These are phyloP conservation scores for Kodamaea anthophila DNA, from an alignment of 1,139 yeast genomes.

Conservation along the genomic window DNA sequence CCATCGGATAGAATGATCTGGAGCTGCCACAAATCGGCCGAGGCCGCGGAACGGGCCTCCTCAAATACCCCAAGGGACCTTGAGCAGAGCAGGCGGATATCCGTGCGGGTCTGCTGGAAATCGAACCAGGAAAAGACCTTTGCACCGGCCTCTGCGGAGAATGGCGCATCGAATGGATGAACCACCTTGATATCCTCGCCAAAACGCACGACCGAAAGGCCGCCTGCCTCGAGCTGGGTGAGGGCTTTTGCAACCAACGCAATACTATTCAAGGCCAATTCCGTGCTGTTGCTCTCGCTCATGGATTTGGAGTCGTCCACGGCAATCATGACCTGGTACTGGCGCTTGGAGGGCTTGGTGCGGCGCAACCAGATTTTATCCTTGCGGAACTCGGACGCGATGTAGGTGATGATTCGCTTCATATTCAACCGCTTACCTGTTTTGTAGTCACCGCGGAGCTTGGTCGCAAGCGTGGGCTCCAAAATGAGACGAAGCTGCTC, in stretches of 20 bases:
- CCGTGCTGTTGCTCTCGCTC: constrained; percentile 89
- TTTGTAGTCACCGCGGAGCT: constrained; percentile 89
- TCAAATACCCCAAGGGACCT: constrained; percentile 72
- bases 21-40: constrained; percentile 82
- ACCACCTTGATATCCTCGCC: constrained; percentile 82
- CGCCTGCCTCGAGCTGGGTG: constrained; percentile 92
- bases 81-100: constrained; percentile 66
- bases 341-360: constrained; percentile 95
- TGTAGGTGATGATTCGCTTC: constrained; percentile 96
- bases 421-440: constrained; percentile 95
- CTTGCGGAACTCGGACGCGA: constrained; percentile 94
- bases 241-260: constrained; percentile 92
- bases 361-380: constrained; percentile 98
- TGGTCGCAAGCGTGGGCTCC: constrained; percentile 94
- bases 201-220: constrained; percentile 82
- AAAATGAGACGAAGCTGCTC: constrained; percentile 89
- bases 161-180: constrained; percentile 85
- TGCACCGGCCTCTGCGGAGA: constrained; percentile 76
- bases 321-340: constrained; percentile 95
- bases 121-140: constrained; percentile 82
- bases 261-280: constrained; percentile 89
- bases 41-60: constrained; percentile 52
- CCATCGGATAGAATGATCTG: constrained; percentile 94
- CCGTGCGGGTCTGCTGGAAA: constrained; percentile 84
- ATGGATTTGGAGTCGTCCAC: constrained; percentile 96